Evolutionary conservation across 768 basidiomycete species (phyloP), one percentile per base, ranked within the genome.

Genomic region (Dacryopinax primogenitus): DNA sequence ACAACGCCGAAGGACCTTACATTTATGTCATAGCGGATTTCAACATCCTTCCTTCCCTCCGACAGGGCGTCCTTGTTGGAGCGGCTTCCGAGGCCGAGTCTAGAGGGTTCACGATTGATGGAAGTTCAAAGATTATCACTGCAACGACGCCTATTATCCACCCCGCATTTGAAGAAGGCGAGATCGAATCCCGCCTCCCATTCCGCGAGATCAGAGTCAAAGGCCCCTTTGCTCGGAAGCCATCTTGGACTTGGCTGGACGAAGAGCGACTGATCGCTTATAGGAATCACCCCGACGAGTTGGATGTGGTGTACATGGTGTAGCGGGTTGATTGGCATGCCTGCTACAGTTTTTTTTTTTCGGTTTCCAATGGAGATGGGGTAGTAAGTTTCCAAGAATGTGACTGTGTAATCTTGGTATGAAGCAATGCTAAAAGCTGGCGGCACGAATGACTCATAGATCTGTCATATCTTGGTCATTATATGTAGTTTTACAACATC

Each of bases 101-200:
- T 15, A 26, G 11, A 12, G n/a, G n/a, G 26, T 3, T 11, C 26
- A 32, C 18, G 13, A 15, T 3, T 18, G 13, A 13, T 9, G 51
- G 21, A 13, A 18, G 51, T 9, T 58, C 51, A 30, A 58, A 32
- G 51, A 58, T 58, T 18, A 58, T 58, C 11, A 58, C 51, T 6
- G 51, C 51, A 11, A 58, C 51, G 26, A 58, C 51, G 51, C 51
- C 51, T 15, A 58, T 58, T 30, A 58, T 58, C 26, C 51, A 58
- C 51, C 51, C 51, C 26, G 51, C 51, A 15, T 58, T 58, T 18
- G 51, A 58, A 30, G 51, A 58, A 3, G 51, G 51, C 23, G 51
- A 58, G 51, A 58, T 58, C 26, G 51, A 58, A 30, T 58, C 26
- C 51, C 32, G 51, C 51, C 51, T 58, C 30, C 51, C 51, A 13